Base-by-base conservation (phyloP, 83 land plant genomes). In the Picea abies region DNA sequence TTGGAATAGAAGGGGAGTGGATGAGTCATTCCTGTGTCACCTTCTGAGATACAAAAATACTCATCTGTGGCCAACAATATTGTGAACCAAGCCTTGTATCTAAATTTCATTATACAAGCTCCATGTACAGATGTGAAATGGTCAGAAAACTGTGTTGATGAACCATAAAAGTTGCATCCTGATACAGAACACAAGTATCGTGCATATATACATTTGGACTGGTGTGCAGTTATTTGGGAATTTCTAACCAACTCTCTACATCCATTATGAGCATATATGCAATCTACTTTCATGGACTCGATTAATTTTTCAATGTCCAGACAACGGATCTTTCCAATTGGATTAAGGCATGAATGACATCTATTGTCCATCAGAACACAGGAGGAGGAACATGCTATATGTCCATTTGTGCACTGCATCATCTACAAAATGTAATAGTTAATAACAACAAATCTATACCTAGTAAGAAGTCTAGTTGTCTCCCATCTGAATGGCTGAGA, bases 391-490 rank as follows among this genome's bases (percentile, higher is more conserved):
- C 98, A 95, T 63, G 90, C 94, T 61, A 82, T 88, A 69, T 95
- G 98, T 25, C 98, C 98, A 85, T 93, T 93, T 44, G 82, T 80
- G 79, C 98, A 95, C 98, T 95, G 88, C 44, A 68, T 29, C 69
- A 62, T 64, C 68, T 60, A 44, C 8, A 66, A 25, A 26, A 37
- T 6, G 35, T 71, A 71, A 8, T 17, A 39, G 39, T 71, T n/a
- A 63, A 60, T 32, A 66, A 7, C 32, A 32, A 22, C 67, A 63
- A 69, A 2, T 39, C 10, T 44, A 26, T 17, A 73, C 11, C 56
- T 20, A 39, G 20, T 44, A 44, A n/a, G 58, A 1, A n/a, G 58
- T n/a, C 2, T 39, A 2, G 70, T 2, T 67, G 14, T 67, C 4
- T 23, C 10, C 70, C 35, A 25, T 67, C 70, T 67, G 35, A 67